Percentiles rank a stretch among this genome's conserved stretches.
Conservation (phyloP, 75 land plant species). For the Pseudotsuga menziesii region DNA sequence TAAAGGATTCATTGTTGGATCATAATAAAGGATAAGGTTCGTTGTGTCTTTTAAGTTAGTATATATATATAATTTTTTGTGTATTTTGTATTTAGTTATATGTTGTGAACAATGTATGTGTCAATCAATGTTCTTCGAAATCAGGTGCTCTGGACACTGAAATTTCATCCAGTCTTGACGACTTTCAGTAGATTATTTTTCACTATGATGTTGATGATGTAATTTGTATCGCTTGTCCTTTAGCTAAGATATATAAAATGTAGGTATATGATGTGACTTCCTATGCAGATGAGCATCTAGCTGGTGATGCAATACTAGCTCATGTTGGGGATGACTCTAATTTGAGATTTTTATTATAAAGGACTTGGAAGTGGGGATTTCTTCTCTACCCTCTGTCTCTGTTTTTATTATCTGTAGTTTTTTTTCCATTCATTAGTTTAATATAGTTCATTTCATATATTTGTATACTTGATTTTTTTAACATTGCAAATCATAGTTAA, state of each 20-base stretch:
- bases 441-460: too few relatives aligned
- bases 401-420: too few relatives aligned
- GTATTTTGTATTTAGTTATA: background rate
- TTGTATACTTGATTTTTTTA: too few relatives aligned
- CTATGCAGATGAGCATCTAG: conserved; percentile 96
- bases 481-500: too few relatives aligned
- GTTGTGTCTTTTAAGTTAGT: background rate
- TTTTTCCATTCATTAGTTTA: too few relatives aligned
- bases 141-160: too few relatives aligned
- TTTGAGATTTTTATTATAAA: too few relatives aligned
- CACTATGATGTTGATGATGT: background rate
- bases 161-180: too few relatives aligned
- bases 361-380: too few relatives aligned
- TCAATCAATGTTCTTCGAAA: background rate
- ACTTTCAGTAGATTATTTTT: too few relatives aligned
- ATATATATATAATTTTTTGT: background rate
- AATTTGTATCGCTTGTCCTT: background rate
- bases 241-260: conserved; percentile 4
- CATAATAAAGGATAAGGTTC: conserved; percentile 62
- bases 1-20: conserved; percentile 68
- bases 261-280: conserved; percentile 97
- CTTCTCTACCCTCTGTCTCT: too few relatives aligned
- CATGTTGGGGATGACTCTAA: conserved; percentile 95
- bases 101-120: background rate
- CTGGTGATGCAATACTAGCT: conserved; percentile 83